These are phyloP conservation scores for Candida silvicultrix DNA, from an alignment of 805 yeast genomes.

Conservation along the genomic window DNA sequence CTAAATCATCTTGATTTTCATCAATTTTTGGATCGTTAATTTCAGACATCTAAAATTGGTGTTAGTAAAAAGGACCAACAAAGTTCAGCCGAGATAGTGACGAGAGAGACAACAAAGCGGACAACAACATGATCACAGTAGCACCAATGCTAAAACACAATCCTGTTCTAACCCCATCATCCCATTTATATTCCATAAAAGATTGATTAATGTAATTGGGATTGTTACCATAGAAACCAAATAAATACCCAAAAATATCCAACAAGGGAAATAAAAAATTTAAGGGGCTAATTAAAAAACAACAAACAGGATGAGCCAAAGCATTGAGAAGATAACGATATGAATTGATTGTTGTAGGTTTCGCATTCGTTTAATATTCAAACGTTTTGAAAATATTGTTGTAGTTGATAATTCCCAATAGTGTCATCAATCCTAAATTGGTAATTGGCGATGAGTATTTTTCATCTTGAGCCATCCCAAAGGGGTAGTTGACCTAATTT, in stretches of 20 bases:
- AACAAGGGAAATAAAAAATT: not conserved
- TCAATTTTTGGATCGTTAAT: slow-evolving; percentile 19
- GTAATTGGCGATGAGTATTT: not conserved
- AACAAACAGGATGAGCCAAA: not conserved
- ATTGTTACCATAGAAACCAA: not conserved
- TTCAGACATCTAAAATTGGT: slow-evolving; percentile 15
- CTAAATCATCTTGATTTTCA: slow-evolving; percentile 18
- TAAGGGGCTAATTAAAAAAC: not conserved
- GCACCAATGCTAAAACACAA: not conserved
- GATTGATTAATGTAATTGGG: too few relatives aligned
- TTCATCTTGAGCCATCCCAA: slow-evolving; percentile 11
- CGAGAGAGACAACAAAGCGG: too few relatives aligned
- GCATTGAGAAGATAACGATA: too few relatives aligned
- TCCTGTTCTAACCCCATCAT: too few relatives aligned
- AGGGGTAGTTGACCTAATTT: slow-evolving; percentile 17
- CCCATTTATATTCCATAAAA: too few relatives aligned
- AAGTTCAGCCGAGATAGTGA: not conserved
- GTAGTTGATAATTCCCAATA: not conserved
- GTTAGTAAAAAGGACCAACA: not conserved
- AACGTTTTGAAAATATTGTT: not conserved
- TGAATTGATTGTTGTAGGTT: not conserved
- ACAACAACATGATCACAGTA: too few relatives aligned
- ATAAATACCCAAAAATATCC: not conserved
- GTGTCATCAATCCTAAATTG: not conserved
- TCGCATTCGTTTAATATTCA: too few relatives aligned